Percentiles rank a stretch among this genome's conserved stretches.
phyloP scores from a whole-genome alignment of 257 asterid species.

The Knoxia roxburghii region DNA sequence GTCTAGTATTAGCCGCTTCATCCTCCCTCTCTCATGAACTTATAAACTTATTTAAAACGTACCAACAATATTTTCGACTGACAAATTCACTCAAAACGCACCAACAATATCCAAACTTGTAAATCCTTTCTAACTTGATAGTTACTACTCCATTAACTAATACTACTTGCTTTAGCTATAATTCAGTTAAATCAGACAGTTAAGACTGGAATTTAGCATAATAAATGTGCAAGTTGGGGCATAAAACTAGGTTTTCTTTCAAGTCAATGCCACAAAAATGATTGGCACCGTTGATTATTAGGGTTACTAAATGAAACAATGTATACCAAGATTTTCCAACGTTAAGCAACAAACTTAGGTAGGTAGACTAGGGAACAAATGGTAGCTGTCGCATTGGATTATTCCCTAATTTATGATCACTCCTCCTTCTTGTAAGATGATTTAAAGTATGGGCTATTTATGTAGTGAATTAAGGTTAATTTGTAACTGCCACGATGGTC shows the following conservation, averaged over 20 bases:
- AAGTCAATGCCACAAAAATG: slow-evolving; percentile 24
- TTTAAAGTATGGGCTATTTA: no score
- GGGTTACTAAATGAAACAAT: slow-evolving; percentile 3
- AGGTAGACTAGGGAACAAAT: slow-evolving; percentile 18
- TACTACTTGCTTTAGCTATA: slow-evolving; percentile 1
- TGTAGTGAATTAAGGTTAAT: background rate
- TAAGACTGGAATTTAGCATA: slow-evolving; percentile 4
- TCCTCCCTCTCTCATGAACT: no score
- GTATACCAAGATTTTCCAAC: slow-evolving; percentile 13
- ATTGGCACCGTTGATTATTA: slow-evolving; percentile 7
- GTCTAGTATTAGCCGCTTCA: no score
- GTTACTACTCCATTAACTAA: no score
- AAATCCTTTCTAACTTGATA: no score
- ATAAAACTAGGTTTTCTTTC: slow-evolving; percentile 5
- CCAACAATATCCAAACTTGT: no score
- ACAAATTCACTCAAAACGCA: no score
- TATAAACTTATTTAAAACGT: no score
- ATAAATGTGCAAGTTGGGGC: slow-evolving; percentile 12
- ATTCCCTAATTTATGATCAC: slow-evolving; percentile 16
- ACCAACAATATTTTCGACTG: no score
- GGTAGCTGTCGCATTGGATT: slow-evolving; percentile 19
- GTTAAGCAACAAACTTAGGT: slow-evolving; percentile 28
- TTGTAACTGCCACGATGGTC: no score
- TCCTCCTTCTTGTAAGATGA: no score
- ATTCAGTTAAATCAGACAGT: slow-evolving; percentile 5